Evolutionary conservation across 371 early-diverging fungal genomes (phyloP).

Genomic region (Mucor racemosus): DNA sequence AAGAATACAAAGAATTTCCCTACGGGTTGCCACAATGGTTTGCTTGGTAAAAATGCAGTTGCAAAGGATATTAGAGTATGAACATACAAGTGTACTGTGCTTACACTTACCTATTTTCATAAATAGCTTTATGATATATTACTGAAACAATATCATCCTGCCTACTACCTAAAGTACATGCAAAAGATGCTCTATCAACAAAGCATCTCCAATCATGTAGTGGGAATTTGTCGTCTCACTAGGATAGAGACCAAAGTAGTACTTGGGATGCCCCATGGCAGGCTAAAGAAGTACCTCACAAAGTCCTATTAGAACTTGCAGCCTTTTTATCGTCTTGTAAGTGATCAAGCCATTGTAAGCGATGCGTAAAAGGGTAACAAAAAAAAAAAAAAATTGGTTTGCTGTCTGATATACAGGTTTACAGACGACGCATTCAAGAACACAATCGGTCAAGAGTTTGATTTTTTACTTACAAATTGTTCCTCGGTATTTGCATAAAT

Average conservation of each 20-base stretch:
- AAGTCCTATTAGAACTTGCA: conserved; percentile 14
- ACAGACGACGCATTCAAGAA: no score
- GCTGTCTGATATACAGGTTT: no score
- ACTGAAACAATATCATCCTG: conserved; percentile 15
- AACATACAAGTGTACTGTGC: no score
- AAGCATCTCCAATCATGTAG: conserved; percentile 16
- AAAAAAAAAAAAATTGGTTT: no score
- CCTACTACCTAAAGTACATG: conserved; percentile 15
- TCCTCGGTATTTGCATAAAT: no score
- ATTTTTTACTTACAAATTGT: no score
- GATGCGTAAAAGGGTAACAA: no score
- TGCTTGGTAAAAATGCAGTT: no score
- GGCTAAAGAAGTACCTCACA: conserved; percentile 15
- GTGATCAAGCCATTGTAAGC: background rate
- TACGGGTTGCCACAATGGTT: no score
- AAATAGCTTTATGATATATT: conserved; percentile 10
- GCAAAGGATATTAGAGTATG: no score
- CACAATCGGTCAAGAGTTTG: no score
- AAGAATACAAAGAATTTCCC: no score
- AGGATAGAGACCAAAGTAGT: conserved; percentile 16
- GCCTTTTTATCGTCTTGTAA: conserved; percentile 11
- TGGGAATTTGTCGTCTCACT: conserved; percentile 15
- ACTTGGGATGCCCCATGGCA: conserved; percentile 15
- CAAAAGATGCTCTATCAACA: conserved; percentile 13
- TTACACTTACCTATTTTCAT: background rate